Conservation (phyloP, 139 green algal species). For the Chlorella sp. region DNA sequence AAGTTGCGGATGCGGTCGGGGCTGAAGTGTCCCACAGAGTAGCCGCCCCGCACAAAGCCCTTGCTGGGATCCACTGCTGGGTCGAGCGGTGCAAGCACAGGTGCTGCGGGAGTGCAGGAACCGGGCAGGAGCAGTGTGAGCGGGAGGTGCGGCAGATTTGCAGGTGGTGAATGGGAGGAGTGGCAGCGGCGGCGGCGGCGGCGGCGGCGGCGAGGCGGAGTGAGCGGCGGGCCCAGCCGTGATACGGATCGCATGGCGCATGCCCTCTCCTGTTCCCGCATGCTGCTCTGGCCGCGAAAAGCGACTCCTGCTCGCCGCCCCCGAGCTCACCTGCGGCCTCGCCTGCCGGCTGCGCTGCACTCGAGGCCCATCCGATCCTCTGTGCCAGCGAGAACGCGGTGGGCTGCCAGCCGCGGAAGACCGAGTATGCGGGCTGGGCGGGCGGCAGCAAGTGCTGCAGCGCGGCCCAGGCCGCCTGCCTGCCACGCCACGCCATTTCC, state of each 20-base stretch:
- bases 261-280: too few species aligned
- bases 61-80: background rate
- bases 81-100: background rate
- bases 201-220: background rate
- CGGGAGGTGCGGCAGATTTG: too few species aligned
- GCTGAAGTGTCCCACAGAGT: constrained; percentile 40
- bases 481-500: background rate
- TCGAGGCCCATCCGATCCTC: background rate
- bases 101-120: background rate
- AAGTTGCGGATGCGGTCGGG: constrained; percentile 83
- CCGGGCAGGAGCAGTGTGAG: background rate
- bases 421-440: constrained; percentile 1
- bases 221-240: background rate
- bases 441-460: background rate
- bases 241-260: too few species aligned
- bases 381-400: background rate
- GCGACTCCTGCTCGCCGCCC: background rate
- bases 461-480: background rate
- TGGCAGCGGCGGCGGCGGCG: background rate
- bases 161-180: too few species aligned
- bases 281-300: background rate
- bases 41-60: constrained; percentile 41
- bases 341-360: background rate
- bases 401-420: constrained; percentile 5
- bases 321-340: background rate